Conservation (phyloP, 192 early-diverging fungal species). For the Entophlyctis luteolus region DNA sequence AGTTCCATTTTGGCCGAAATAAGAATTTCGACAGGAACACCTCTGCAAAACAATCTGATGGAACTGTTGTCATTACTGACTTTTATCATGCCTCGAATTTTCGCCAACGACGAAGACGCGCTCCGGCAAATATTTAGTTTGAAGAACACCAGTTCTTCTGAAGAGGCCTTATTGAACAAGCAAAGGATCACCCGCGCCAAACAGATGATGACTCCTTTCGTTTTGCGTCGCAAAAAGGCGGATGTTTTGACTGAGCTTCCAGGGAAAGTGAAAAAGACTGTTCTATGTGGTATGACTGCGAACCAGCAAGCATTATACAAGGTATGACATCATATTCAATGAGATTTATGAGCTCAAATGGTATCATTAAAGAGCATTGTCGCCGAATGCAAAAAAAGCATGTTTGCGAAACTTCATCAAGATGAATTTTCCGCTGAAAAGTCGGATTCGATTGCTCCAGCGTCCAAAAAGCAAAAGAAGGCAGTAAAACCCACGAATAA, state of each 20-base stretch:
- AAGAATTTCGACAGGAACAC: constrained; percentile 66
- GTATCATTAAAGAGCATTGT: constrained; percentile 27
- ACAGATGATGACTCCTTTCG: constrained; percentile 83
- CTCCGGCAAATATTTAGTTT: constrained; percentile 59
- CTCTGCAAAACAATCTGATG: constrained; percentile 88
- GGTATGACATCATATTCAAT: neutral
- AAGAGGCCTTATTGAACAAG: constrained; percentile 24
- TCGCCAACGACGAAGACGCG: constrained; percentile 57
- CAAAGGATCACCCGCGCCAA: constrained; percentile 74
- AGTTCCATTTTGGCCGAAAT: neutral
- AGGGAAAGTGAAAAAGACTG: constrained; percentile 18
- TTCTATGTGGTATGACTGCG: constrained; percentile 26
- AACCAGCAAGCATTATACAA: constrained; percentile 33
- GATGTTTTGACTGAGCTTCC: constrained; percentile 44
- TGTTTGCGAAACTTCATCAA: constrained; percentile 2
- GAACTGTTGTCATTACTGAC: constrained; percentile 75
- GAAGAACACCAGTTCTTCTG: constrained; percentile 33
- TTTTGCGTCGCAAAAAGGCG: constrained; percentile 75
- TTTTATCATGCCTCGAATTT: constrained; percentile 81
- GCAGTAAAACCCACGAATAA: neutral
- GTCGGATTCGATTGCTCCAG: neutral
- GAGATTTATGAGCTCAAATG: neutral
- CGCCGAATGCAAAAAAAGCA: constrained; percentile 31
- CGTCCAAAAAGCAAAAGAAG: constrained; percentile 8
- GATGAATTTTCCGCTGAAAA: neutral